These are phyloP conservation scores for Talaromyces adpressus DNA, from an alignment of 495 filamentous ascomycete genomes.

Conservation along the genomic window DNA sequence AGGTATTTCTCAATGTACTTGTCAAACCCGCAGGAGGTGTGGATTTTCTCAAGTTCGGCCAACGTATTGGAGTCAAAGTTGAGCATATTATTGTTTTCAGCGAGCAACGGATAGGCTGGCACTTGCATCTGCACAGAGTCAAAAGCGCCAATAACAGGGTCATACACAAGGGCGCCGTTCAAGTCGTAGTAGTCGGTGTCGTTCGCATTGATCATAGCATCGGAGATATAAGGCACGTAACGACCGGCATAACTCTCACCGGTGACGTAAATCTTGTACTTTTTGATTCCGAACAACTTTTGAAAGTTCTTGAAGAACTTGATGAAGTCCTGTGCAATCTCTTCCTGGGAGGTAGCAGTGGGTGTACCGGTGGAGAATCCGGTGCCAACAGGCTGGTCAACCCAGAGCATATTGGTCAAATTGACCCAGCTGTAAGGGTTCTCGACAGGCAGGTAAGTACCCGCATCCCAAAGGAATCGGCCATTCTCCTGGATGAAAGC, in stretches of 20 bases:
- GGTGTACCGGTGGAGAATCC: slow-evolving; percentile 51
- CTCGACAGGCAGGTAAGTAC: slow-evolving; percentile 53
- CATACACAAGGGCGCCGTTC: slow-evolving; percentile 32
- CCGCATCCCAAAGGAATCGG: slow-evolving; percentile 67
- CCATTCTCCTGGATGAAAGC: slow-evolving; percentile 72
- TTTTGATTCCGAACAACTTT: slow-evolving; percentile 51
- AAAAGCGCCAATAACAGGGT: slow-evolving; percentile 36
- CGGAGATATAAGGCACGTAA: slow-evolving; percentile 50
- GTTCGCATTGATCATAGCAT: slow-evolving; percentile 43
- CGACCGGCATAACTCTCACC: slow-evolving; percentile 54
- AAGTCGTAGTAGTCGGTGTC: slow-evolving; percentile 43
- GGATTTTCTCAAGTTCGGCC: slow-evolving; percentile 36
- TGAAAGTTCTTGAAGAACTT: slow-evolving; percentile 61
- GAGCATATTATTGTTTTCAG: slow-evolving; percentile 47
- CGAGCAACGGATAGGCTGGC: slow-evolving; percentile 39
- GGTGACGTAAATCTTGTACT: slow-evolving; percentile 54
- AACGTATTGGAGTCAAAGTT: slow-evolving; percentile 50
- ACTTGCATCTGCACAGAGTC: slow-evolving; percentile 33
- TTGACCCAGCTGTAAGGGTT: slow-evolving; percentile 69
- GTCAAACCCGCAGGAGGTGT: slow-evolving; percentile 49
- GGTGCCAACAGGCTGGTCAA: slow-evolving; percentile 51
- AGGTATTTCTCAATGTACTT: slow-evolving; percentile 50
- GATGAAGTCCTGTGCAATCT: slow-evolving; percentile 52
- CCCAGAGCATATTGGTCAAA: slow-evolving; percentile 66
- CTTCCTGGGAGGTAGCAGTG: slow-evolving; percentile 45